Conservation (phyloP, 208 protist species). For the Phytomonas francai region DNA sequence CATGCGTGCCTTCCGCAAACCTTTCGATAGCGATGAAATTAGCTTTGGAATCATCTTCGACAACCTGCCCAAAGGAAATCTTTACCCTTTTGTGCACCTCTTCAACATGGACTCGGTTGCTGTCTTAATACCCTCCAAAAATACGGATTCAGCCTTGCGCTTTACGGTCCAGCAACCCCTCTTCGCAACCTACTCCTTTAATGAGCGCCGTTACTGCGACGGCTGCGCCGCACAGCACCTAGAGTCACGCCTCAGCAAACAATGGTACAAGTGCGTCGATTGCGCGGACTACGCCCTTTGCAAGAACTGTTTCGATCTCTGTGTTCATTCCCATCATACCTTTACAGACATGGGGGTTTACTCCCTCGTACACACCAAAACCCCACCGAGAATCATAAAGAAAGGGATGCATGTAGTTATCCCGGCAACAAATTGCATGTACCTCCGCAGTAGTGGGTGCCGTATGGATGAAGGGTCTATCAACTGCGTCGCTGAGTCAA, state of each 20-base stretch:
- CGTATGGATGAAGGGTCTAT: constrained; percentile 55
- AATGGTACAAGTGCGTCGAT: constrained; percentile 89
- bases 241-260: constrained; percentile 32
- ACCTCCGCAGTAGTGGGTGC: constrained; percentile 77
- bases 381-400: constrained; percentile 28
- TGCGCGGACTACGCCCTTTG: constrained; percentile 86
- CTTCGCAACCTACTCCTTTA: constrained; percentile 40
- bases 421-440: constrained; percentile 48
- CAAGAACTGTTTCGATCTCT: constrained; percentile 63
- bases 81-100: constrained; percentile 84
- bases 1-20: constrained; percentile 80
- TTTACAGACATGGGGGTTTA: constrained; percentile 77
- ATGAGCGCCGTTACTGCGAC: constrained; percentile 60
- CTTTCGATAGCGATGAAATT: constrained; percentile 67
- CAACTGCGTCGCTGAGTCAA: constrained; percentile 66
- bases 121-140: constrained; percentile 69
- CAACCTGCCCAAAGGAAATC: constrained; percentile 48
- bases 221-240: constrained; percentile 51
- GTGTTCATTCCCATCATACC: constrained; percentile 75
- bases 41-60: constrained; percentile 75
- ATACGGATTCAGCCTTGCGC: constrained; percentile 33
- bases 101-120: constrained; percentile 88
- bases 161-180: constrained; percentile 66
- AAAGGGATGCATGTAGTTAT: constrained; percentile 70
- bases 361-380: constrained; percentile 44